These are phyloP conservation scores for Kuraishia piskuri DNA, from an alignment of 805 yeast genomes.

Conservation along the genomic window DNA sequence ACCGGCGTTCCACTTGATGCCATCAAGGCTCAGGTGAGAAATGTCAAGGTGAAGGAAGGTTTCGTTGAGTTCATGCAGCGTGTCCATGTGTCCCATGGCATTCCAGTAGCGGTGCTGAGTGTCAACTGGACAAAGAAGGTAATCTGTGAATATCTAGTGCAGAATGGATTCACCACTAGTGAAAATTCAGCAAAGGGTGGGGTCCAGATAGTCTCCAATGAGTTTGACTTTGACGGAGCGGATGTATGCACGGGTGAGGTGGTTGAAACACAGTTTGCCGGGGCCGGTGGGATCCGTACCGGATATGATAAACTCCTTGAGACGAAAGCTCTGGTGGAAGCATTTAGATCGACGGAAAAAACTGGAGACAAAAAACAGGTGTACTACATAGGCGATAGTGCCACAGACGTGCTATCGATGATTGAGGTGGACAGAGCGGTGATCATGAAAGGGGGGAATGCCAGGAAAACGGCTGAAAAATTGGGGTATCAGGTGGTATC, in stretches of 20 bases:
- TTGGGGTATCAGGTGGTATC: conserved; percentile 16
- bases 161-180: conserved; percentile 12
- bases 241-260: conserved; percentile 16
- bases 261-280: not conserved
- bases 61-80: not conserved
- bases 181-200: conserved; percentile 2
- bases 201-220: conserved; percentile 39
- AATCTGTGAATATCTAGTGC: conserved; percentile 25
- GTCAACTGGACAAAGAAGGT: conserved; percentile 54
- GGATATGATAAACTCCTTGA: conserved; percentile 11
- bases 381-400: conserved; percentile 54
- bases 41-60: conserved; percentile 1
- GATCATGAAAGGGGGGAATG: conserved; percentile 32
- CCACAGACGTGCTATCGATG: conserved; percentile 48
- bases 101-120: conserved; percentile 30
- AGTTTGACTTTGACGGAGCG: conserved; percentile 29
- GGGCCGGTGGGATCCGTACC: conserved; percentile 12
- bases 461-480: conserved; percentile 15
- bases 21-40: not conserved
- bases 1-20: not conserved
- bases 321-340: conserved; percentile 19
- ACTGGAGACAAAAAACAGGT: conserved; percentile 11
- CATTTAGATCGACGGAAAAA: conserved; percentile 11
- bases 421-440: conserved; percentile 38
- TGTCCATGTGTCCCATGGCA: not conserved